Conservation (phyloP, 805 yeast genomes). For the Zygoascus bituminiphila region DNA sequence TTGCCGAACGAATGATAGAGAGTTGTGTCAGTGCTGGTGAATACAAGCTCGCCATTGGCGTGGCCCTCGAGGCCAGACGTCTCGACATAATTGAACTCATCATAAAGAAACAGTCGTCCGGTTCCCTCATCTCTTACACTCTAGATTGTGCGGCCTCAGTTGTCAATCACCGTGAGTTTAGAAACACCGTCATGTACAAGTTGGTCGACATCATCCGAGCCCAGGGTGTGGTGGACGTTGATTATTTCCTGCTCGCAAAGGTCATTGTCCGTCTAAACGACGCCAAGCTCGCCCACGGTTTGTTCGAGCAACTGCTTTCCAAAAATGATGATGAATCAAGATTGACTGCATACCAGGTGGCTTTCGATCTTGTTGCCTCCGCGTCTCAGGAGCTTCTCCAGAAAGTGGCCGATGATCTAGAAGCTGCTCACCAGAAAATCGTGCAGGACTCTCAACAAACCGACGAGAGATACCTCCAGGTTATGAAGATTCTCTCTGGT, state of each 20-base stretch:
- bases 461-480: slow-evolving; percentile 28
- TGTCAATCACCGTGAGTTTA: slow-evolving; percentile 56
- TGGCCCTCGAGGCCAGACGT: slow-evolving; percentile 81
- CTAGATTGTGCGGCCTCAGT: slow-evolving; percentile 59
- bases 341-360: slow-evolving; percentile 79
- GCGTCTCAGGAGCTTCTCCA: slow-evolving; percentile 85
- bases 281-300: slow-evolving; percentile 53
- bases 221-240: slow-evolving; percentile 48
- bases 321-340: slow-evolving; percentile 33
- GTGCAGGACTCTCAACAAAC: slow-evolving; percentile 21
- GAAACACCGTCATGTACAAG: slow-evolving; percentile 52
- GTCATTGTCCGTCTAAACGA: slow-evolving; percentile 85
- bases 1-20: slow-evolving; percentile 80
- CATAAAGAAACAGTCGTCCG: not conserved
- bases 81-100: slow-evolving; percentile 45
- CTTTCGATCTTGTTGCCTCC: slow-evolving; percentile 85
- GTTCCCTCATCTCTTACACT: slow-evolving; percentile 57
- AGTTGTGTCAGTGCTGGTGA: slow-evolving; percentile 71
- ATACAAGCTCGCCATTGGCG: slow-evolving; percentile 75
- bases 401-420: slow-evolving; percentile 31
- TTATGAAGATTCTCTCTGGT: slow-evolving; percentile 73
- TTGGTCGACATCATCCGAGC: slow-evolving; percentile 46
- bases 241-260: slow-evolving; percentile 76
- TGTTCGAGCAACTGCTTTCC: slow-evolving; percentile 54
- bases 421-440: slow-evolving; percentile 39